Percentiles rank a stretch among this genome's conserved stretches.
phyloP scores from a whole-genome alignment of 106 monocot genomes.

The Amphibolis antarctica region DNA sequence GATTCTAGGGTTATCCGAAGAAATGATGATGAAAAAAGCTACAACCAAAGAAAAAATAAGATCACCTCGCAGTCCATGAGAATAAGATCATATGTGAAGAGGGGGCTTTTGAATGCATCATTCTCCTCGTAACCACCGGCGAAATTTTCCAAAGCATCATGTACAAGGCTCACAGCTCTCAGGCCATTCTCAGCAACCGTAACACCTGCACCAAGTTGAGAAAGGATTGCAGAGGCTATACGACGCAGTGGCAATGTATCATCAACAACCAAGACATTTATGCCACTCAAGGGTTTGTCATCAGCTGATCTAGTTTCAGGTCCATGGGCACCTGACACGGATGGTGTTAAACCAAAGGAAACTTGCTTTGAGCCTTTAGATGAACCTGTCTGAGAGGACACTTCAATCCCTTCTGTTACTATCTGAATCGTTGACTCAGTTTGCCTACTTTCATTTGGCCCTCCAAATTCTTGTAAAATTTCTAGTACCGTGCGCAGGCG shows the following conservation, averaged over 20 bases:
- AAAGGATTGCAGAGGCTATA: slow-evolving; percentile 20
- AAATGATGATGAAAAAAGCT: too few relatives aligned
- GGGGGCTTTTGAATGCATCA: not conserved
- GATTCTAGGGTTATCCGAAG: too few relatives aligned
- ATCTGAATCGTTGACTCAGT: not conserved
- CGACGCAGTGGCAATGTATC: slow-evolving; percentile 25
- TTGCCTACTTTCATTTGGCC: slow-evolving; percentile 9
- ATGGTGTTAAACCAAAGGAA: not conserved
- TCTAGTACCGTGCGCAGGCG: slow-evolving; percentile 32
- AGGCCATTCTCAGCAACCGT: slow-evolving; percentile 43
- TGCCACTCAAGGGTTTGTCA: slow-evolving; percentile 32
- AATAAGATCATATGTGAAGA: slow-evolving; percentile 37
- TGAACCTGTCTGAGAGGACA: not conserved
- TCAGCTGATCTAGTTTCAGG: not conserved
- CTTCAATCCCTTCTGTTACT: not conserved
- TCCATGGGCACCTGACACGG: not conserved
- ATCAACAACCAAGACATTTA: slow-evolving; percentile 50
- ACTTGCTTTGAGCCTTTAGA: not conserved
- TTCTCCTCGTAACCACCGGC: not conserved
- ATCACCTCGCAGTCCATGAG: slow-evolving; percentile 68
- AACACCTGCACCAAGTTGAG: slow-evolving; percentile 43
- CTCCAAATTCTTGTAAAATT: slow-evolving; percentile 35
- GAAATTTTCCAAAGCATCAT: slow-evolving; percentile 14
- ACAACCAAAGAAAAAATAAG: not conserved
- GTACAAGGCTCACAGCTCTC: slow-evolving; percentile 36